Evolutionary conservation across 73 alveolate species (phyloP).

Genomic region (Paramecium bursaria): DNA sequence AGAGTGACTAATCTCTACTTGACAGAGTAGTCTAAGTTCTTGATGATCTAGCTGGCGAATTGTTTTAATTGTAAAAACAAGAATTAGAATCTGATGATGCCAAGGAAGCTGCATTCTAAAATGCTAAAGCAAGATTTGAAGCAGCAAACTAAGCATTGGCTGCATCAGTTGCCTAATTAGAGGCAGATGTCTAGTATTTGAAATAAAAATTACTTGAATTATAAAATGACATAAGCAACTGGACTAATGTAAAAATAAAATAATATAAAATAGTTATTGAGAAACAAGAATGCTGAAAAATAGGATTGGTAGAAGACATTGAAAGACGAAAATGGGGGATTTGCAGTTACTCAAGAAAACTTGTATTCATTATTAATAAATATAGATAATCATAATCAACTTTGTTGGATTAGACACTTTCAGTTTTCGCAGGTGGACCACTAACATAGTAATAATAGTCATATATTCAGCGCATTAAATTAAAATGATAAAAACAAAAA

Average conservation of each 20-base stretch:
- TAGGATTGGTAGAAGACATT: slow-evolving; percentile 11
- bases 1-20: slow-evolving; percentile 30
- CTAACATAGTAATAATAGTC: slow-evolving; percentile 38
- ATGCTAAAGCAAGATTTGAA: slow-evolving; percentile 41
- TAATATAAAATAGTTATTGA: neutral
- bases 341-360: neutral
- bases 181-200: slow-evolving; percentile 4
- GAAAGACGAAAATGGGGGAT: slow-evolving; percentile 24
- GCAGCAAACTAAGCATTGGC: slow-evolving; percentile 19
- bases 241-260: neutral
- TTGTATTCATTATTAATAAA: neutral
- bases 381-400: slow-evolving; percentile 12
- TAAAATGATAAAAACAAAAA: neutral
- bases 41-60: slow-evolving; percentile 49
- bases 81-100: slow-evolving; percentile 63
- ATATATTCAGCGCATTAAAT: neutral
- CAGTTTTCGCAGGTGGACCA: slow-evolving; percentile 19
- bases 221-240: slow-evolving; percentile 12
- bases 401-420: slow-evolving; percentile 17
- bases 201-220: slow-evolving; percentile 20
- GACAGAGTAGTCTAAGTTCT: slow-evolving; percentile 10
- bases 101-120: slow-evolving; percentile 41
- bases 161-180: slow-evolving; percentile 40
- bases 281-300: neutral
- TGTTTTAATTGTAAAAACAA: slow-evolving; percentile 31